Conservation (phyloP, 345 rosid genomes). For the Sonneratia caseolaris region DNA sequence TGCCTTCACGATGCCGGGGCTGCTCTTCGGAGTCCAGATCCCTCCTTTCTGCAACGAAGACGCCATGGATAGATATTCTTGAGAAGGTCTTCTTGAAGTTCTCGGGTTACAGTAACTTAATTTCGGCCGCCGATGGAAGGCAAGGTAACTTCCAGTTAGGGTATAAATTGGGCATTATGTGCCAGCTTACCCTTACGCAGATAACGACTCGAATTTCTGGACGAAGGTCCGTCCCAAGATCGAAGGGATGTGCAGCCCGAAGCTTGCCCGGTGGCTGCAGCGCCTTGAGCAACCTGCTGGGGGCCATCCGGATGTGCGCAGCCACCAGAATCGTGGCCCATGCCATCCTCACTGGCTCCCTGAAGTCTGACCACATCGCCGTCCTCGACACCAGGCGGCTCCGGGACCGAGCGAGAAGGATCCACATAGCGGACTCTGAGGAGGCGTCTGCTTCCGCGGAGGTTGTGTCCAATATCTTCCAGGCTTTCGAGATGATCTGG, state of each 20-base stretch:
- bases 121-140: neutral
- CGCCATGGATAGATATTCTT: neutral
- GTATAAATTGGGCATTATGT: neutral
- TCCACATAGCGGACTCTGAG: neutral
- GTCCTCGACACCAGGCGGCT: conserved; percentile 5
- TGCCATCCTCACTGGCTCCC: conserved; percentile 9
- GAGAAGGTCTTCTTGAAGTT: conserved; percentile 14
- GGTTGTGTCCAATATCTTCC: neutral
- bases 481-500: conserved; percentile 1
- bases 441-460: conserved; percentile 7
- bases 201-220: conserved; percentile 10
- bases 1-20: conserved; percentile 10
- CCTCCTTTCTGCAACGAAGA: conserved; percentile 1
- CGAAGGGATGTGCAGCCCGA: conserved; percentile 3
- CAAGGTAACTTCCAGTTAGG: neutral
- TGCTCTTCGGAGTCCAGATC: conserved; percentile 16
- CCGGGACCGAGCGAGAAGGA: neutral
- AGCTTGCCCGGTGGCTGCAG: neutral
- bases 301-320: conserved; percentile 9
- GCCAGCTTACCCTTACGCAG: conserved; percentile 10
- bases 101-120: neutral
- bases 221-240: neutral
- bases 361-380: conserved; percentile 3
- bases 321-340: conserved; percentile 3
- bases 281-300: neutral